Conservation (phyloP, 2,329 filamentous ascomycete species). For the Colletotrichum sp. region DNA sequence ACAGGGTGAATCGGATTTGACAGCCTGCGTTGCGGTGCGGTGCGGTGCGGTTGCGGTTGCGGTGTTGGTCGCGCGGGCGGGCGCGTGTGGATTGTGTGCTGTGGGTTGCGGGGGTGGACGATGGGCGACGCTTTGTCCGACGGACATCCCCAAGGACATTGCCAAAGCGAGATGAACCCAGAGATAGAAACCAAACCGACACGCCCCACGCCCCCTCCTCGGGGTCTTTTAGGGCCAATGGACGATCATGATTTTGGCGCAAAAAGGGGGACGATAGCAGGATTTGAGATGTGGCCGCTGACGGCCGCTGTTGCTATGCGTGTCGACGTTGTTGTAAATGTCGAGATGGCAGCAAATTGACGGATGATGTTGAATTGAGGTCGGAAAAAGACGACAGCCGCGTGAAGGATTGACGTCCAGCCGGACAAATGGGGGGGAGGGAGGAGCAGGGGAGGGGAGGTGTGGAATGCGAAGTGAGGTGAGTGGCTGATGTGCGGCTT, state of each 20-base stretch:
- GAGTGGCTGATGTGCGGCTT: neutral
- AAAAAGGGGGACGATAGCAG: neutral
- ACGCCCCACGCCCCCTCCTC: slow-evolving; percentile 12
- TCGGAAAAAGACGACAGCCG: neutral
- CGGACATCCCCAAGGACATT: slow-evolving; percentile 25
- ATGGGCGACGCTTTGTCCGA: slow-evolving; percentile 22
- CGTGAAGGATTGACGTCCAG: neutral
- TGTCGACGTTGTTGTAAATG: neutral
- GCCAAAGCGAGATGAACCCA: slow-evolving; percentile 18
- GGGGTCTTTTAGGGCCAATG: neutral
- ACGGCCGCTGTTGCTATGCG: neutral
- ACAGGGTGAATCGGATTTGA: slow-evolving; percentile 3
- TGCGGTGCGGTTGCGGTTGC: neutral
- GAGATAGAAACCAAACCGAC: slow-evolving; percentile 13
- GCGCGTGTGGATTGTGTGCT: neutral
- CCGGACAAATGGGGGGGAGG: neutral
- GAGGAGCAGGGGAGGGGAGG: neutral
- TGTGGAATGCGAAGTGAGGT: neutral
- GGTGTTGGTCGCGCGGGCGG: neutral
- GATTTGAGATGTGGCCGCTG: neutral
- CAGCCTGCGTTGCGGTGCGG: neutral
- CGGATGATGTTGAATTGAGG: neutral
- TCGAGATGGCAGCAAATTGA: neutral
- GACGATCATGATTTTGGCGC: neutral
- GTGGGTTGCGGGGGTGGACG: slow-evolving; percentile 7